Evolutionary conservation across 371 early-diverging fungal genomes (phyloP).

Genomic region (Sanchytrium tribonematis): DNA sequence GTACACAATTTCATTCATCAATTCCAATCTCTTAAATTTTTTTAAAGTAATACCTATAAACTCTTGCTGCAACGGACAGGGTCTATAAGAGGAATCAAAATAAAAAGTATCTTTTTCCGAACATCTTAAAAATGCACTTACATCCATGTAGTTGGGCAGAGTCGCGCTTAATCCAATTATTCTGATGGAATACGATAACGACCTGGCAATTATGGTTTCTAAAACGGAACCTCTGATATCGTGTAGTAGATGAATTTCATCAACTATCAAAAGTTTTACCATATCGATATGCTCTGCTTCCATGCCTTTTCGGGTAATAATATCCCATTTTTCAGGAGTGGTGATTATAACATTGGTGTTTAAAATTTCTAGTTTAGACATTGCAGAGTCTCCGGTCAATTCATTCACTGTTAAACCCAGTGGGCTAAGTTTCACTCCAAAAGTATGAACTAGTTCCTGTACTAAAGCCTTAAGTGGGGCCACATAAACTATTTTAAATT

Average conservation of each 20-base stretch:
- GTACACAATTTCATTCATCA: slow-evolving; percentile 82
- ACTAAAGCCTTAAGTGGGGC: slow-evolving; percentile 99
- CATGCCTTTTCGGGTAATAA: slow-evolving; percentile 81
- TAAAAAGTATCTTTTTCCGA: slow-evolving; percentile 53
- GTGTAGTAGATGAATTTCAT: slow-evolving; percentile 97
- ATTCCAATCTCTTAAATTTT: slow-evolving; percentile 68
- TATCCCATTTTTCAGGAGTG: slow-evolving; percentile 99
- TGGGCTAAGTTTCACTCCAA: slow-evolving; percentile 38
- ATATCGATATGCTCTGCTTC: slow-evolving; percentile 67
- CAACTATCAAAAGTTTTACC: slow-evolving; percentile 83
- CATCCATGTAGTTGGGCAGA: slow-evolving; percentile 90
- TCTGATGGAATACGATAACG: slow-evolving; percentile 31
- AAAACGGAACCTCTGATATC: slow-evolving; percentile 96
- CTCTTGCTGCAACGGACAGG: slow-evolving; percentile 77
- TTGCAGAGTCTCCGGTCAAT: slow-evolving; percentile 90
- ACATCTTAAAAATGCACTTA: slow-evolving; percentile 82
- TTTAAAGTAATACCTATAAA: slow-evolving; percentile 85
- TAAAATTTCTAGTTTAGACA: slow-evolving; percentile 72
- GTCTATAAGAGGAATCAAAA: slow-evolving; percentile 76
- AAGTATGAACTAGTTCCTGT: slow-evolving; percentile 84
- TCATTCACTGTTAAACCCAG: slow-evolving; percentile 76
- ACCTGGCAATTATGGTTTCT: slow-evolving; percentile 81
- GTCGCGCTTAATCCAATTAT: slow-evolving; percentile 96
- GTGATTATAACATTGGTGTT: slow-evolving; percentile 92
- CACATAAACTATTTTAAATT: slow-evolving; percentile 90